Evolutionary conservation across 148 eudicot species (phyloP).

Genomic region (Rhododendron molle): DNA sequence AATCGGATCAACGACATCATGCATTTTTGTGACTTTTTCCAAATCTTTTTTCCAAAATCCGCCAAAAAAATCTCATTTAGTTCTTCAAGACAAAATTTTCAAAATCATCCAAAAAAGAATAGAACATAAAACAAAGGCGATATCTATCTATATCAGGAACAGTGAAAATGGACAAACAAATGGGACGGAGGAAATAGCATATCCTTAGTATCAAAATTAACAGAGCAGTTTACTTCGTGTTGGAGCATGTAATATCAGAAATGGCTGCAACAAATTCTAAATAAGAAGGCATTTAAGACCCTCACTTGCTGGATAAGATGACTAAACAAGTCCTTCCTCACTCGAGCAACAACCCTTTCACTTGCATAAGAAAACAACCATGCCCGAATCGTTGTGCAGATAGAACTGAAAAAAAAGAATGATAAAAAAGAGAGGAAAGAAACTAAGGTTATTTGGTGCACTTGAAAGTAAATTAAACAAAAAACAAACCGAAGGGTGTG

Average conservation of each 20-base stretch:
- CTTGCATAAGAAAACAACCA: conserved; percentile 83
- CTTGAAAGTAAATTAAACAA: not conserved
- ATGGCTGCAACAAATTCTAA: not conserved
- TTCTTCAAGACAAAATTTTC: not conserved
- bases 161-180: not conserved
- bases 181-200: not conserved
- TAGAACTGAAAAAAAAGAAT: conserved; percentile 39
- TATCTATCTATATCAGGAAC: not conserved
- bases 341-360: conserved; percentile 84
- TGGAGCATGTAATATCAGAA: not conserved
- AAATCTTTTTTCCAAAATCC: not conserved
- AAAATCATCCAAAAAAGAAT: not conserved
- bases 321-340: conserved; percentile 65
- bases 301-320: conserved; percentile 75
- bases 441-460: not conserved
- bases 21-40: not conserved
- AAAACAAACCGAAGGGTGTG: not conserved
- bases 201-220: not conserved
- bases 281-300: conserved; percentile 1
- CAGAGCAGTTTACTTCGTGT: not conserved
- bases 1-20: not conserved
- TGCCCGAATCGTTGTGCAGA: conserved; percentile 68
- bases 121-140: not conserved
- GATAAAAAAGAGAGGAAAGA: not conserved
- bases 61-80: not conserved